These are phyloP conservation scores for Boletales sp. DNA, from an alignment of 768 basidiomycete species.

Conservation along the genomic window DNA sequence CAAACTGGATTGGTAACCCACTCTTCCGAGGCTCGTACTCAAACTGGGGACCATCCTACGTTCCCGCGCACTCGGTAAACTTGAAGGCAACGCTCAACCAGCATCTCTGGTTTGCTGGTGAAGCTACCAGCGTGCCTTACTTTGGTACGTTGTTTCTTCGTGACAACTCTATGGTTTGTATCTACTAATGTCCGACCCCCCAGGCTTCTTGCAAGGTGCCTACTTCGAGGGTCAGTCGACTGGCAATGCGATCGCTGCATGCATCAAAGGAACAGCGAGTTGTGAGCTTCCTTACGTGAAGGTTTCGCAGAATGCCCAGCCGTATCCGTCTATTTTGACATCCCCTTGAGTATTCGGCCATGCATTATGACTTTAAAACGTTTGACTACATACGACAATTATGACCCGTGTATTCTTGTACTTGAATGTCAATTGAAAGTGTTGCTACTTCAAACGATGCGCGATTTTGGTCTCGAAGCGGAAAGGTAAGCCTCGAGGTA, in stretches of 20 bases:
- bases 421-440: too few relatives aligned
- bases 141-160: constrained; percentile 39
- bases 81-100: constrained; percentile 49
- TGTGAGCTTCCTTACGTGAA: constrained; percentile 26
- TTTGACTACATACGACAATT: too few relatives aligned
- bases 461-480: too few relatives aligned
- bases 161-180: constrained; percentile 24
- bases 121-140: constrained; percentile 55
- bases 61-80: constrained; percentile 51
- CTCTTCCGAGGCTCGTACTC: constrained; percentile 49
- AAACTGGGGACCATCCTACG: constrained; percentile 66
- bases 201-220: constrained; percentile 57
- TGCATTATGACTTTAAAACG: too few relatives aligned
- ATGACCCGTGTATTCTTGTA: too few relatives aligned
- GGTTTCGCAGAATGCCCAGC: constrained; percentile 26
- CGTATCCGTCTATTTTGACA: constrained; percentile 20
- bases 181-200: constrained; percentile 15
- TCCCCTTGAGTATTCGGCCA: not conserved
- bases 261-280: constrained; percentile 32
- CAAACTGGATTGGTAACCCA: constrained; percentile 51
- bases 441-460: too few relatives aligned
- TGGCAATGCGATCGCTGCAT: constrained; percentile 38
- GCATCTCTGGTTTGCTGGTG: constrained; percentile 60
- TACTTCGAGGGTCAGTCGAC: constrained; percentile 51
- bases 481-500: too few relatives aligned